These are phyloP conservation scores for Hamamelis virginiana DNA, from an alignment of 164 flowering plant species.

Conservation along the genomic window DNA sequence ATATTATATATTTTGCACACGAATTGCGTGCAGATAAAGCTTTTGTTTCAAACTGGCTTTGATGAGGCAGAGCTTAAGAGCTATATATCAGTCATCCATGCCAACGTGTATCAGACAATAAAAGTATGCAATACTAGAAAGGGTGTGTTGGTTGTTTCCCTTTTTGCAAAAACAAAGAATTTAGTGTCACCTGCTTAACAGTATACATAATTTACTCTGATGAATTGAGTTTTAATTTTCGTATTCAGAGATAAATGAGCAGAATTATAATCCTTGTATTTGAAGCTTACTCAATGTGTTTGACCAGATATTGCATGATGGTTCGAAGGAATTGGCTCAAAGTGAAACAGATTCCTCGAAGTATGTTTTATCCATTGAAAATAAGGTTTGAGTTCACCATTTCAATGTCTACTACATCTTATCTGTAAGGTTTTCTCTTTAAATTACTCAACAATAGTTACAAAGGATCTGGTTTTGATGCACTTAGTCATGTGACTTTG, in stretches of 20 bases:
- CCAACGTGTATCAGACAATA: constrained; percentile 98
- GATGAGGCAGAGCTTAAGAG: constrained; percentile 86
- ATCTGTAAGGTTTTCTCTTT: background rate
- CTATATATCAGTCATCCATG: constrained; percentile 86
- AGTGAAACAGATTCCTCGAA: constrained; percentile 61
- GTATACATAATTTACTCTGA: background rate
- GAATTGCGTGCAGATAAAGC: constrained; percentile 71
- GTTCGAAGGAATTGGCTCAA: constrained; percentile 82
- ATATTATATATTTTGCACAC: constrained; percentile 8
- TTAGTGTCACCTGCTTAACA: constrained; percentile 12
- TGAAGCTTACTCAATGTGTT: constrained; percentile 3
- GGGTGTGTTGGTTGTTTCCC: constrained; percentile 92
- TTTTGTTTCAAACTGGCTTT: constrained; percentile 94
- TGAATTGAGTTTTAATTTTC: constrained; percentile 4
- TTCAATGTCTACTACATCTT: constrained; percentile 3
- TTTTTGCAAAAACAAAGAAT: constrained; percentile 32
- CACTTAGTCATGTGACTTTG: background rate
- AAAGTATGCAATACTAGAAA: constrained; percentile 91
- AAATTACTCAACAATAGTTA: background rate
- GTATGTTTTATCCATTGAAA: constrained; percentile 70
- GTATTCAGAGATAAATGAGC: constrained; percentile 4
- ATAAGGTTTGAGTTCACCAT: constrained; percentile 56
- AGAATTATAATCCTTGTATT: constrained; percentile 4
- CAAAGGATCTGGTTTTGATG: background rate
- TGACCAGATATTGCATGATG: constrained; percentile 80